These are phyloP conservation scores for Colletotrichum salicis DNA, from an alignment of 2,329 filamentous ascomycete genomes.

Conservation along the genomic window DNA sequence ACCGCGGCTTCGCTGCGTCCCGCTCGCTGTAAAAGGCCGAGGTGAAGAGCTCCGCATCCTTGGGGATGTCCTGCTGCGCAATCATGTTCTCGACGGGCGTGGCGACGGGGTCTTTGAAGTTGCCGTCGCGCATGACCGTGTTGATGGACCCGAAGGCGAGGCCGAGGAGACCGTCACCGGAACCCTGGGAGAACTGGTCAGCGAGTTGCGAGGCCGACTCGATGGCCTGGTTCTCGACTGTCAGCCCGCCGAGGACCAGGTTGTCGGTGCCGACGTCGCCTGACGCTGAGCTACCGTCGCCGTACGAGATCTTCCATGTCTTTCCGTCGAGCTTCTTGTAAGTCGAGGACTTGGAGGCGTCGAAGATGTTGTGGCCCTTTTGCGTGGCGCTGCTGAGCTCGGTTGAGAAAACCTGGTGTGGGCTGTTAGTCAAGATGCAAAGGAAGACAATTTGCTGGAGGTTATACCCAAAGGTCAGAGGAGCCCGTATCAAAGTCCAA, in stretches of 20 bases:
- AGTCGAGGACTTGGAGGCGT: slow-evolving; percentile 49
- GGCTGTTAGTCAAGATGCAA: slow-evolving; percentile 35
- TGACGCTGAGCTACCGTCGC: slow-evolving; percentile 71
- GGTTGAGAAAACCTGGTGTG: slow-evolving; percentile 43
- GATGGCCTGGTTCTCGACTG: slow-evolving; percentile 69
- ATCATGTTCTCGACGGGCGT: slow-evolving; percentile 82
- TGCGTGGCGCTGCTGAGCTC: slow-evolving; percentile 39
- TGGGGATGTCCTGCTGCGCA: slow-evolving; percentile 75
- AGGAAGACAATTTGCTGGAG: slow-evolving; percentile 49
- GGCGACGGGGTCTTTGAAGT: slow-evolving; percentile 57
- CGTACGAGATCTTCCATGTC: slow-evolving; percentile 74
- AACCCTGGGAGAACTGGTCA: slow-evolving; percentile 66
- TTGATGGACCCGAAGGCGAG: slow-evolving; percentile 75
- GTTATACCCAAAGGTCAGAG: slow-evolving; percentile 78
- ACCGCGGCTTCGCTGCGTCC: slow-evolving; percentile 65
- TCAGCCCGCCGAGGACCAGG: slow-evolving; percentile 74
- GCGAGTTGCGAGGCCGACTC: slow-evolving; percentile 72
- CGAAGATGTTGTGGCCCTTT: slow-evolving; percentile 55
- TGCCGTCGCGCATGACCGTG: slow-evolving; percentile 66
- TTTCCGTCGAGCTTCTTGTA: slow-evolving; percentile 52
- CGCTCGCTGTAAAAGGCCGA: slow-evolving; percentile 31
- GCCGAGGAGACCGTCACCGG: slow-evolving; percentile 74
- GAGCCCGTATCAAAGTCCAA: slow-evolving; percentile 81
- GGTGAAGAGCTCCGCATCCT: slow-evolving; percentile 59
- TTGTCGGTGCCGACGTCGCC: slow-evolving; percentile 74